phyloP scores from a whole-genome alignment of 768 basidiomycete genomes.

The Mrakia gelida region DNA sequence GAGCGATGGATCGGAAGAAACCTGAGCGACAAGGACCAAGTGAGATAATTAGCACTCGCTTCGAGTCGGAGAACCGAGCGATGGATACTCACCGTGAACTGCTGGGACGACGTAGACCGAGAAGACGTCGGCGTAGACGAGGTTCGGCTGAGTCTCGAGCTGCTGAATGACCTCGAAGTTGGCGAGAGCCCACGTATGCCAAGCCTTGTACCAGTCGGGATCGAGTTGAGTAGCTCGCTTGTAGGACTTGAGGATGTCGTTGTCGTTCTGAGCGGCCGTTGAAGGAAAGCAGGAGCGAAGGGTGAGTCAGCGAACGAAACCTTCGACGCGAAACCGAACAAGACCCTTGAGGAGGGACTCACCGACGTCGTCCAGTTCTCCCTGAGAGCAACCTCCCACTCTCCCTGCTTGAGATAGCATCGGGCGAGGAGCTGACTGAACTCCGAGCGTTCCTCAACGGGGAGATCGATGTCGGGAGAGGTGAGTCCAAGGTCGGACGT shows the following conservation, averaged over 20 bases:
- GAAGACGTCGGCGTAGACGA: constrained; percentile 60
- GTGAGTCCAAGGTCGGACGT: constrained; percentile 49
- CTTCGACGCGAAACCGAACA: neutral
- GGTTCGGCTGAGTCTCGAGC: constrained; percentile 59
- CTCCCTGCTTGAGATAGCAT: constrained; percentile 92
- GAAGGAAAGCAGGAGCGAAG: neutral
- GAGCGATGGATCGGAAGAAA: constrained; percentile 90
- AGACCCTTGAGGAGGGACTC: constrained; percentile 43
- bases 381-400: constrained; percentile 81
- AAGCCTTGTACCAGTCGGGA: constrained; percentile 96
- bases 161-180: constrained; percentile 89
- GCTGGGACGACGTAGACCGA: constrained; percentile 84
- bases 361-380: constrained; percentile 69
- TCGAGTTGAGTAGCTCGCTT: constrained; percentile 84
- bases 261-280: neutral
- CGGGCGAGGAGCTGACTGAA: constrained; percentile 85
- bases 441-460: constrained; percentile 50
- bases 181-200: constrained; percentile 97
- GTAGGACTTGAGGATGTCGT: constrained; percentile 77
- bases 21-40: constrained; percentile 23
- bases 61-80: neutral
- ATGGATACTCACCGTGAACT: constrained; percentile 63
- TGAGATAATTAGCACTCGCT: neutral
- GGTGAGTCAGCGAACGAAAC: neutral
- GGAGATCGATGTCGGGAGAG: constrained; percentile 23